Base-by-base conservation (phyloP, 441 rosid species). In the Pelargonium citronellum region DNA sequence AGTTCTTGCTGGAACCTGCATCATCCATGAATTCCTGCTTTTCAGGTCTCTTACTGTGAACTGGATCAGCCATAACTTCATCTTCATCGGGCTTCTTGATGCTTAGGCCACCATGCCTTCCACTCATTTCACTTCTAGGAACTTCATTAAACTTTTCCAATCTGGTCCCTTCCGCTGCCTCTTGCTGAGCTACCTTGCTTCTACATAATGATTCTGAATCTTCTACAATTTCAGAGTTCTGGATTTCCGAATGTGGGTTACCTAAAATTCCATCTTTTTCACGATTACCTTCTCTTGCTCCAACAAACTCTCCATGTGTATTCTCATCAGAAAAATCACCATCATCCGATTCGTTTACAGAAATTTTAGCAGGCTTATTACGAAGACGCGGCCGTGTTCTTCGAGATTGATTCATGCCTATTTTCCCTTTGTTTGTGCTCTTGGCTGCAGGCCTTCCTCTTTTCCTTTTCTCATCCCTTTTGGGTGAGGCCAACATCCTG, bases 331-430 rank as follows among this genome's bases (percentile, higher is more conserved):
- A 64, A 46, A 79, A 74, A 69, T 72, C 70, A 60, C 83, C 79
- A 69, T 78, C 89, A 71, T 88, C 95, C 47, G 87, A 82, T 67
- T 66, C 83, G 24, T 80, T 73, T 60, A 79, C 85, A 1, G 69
- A 76, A 71, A 91, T 79, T 81, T 88, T 94, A 13, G 80, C 84
- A 73, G 87, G 79, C 77, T 77, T 86, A 73, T 79, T 85, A 53
- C 82, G 85, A 46, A 74, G 73, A 55, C 79, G 87, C 49, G 84
- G 72, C 73, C 77, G 85, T 71, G 78, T 73, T 75, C 87, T 82
- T 41, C 68, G 83, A 68, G 75, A 62, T 74, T 68, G 72, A 70
- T 65, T 75, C 72, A 69, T 57, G 24, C 68, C 83, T 74, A 78
- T 85, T 67, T 81, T 87, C 47, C 68, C 83, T 74, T 78, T 85